phyloP scores from a whole-genome alignment of 192 early-diverging fungal species.

The Chytriomyces hyalinus region DNA sequence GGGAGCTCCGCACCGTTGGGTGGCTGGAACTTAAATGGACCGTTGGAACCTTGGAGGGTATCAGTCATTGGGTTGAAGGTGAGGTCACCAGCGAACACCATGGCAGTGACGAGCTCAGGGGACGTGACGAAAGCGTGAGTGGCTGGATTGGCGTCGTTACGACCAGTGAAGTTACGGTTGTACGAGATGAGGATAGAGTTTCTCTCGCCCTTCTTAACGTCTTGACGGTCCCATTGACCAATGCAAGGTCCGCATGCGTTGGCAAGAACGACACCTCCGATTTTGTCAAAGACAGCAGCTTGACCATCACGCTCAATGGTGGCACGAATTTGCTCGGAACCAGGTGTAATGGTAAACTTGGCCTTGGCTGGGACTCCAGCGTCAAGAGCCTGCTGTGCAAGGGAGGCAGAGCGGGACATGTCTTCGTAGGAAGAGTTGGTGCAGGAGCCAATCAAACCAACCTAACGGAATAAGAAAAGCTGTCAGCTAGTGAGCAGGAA shows the following conservation, averaged over 20 bases:
- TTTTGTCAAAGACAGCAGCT: constrained; percentile 74
- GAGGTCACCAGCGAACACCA: constrained; percentile 92
- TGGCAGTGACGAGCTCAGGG: constrained; percentile 93
- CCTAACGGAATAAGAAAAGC: background rate
- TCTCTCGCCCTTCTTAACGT: constrained; percentile 93
- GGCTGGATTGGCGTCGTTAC: constrained; percentile 97
- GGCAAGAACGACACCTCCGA: constrained; percentile 88
- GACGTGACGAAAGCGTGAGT: constrained; percentile 96
- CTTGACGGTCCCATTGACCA: constrained; percentile 98
- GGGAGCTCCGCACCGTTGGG: constrained; percentile 91
- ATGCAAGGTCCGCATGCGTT: constrained; percentile 99
- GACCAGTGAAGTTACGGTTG: constrained; percentile 99
- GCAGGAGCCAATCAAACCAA: constrained; percentile 95
- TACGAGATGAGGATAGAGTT: constrained; percentile 99
- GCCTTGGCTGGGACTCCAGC: constrained; percentile 81
- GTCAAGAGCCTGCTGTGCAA: constrained; percentile 84
- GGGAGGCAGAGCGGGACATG: constrained; percentile 89
- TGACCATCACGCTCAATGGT: constrained; percentile 97
- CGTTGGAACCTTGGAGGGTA: constrained; percentile 80
- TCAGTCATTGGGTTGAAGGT: constrained; percentile 95
- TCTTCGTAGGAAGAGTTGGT: constrained; percentile 99
- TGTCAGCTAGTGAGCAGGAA: background rate
- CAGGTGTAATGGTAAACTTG: constrained; percentile 92
- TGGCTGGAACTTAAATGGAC: constrained; percentile 89
- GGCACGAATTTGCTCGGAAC: constrained; percentile 97